These are phyloP conservation scores for Colletotrichum cuscutae DNA, from an alignment of 2,329 filamentous ascomycete genomes.

Conservation along the genomic window DNA sequence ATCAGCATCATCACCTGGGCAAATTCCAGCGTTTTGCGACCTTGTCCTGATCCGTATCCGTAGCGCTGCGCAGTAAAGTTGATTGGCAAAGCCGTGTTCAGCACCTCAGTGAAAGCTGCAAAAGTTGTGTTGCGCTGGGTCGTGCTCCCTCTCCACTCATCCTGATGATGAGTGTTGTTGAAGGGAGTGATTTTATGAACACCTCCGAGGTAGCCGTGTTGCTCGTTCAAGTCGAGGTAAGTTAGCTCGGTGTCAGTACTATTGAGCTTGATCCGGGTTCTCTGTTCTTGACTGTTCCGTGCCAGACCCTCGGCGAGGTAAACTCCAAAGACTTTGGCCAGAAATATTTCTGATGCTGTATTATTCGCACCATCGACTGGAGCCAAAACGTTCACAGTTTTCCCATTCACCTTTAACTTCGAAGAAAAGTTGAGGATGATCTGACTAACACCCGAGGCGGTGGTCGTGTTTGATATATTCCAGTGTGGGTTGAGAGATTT, in stretches of 20 bases:
- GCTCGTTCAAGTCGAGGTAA: conserved; percentile 1
- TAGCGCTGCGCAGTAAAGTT: not conserved
- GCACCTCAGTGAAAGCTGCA: not conserved
- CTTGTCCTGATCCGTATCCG: conserved; percentile 9
- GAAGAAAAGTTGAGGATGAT: not conserved
- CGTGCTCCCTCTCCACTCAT: no score
- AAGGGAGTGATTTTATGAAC: not conserved
- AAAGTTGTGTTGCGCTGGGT: not conserved
- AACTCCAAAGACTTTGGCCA: conserved; percentile 5
- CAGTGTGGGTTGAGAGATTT: not conserved
- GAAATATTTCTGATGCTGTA: not conserved
- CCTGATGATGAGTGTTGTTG: not conserved
- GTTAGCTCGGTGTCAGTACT: not conserved
- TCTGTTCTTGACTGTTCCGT: not conserved
- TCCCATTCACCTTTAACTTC: not conserved
- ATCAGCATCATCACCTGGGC: not conserved
- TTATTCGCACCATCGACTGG: not conserved
- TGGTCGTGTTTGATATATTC: not conserved
- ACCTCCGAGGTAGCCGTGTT: not conserved
- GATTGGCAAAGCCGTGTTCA: not conserved
- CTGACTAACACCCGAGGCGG: not conserved
- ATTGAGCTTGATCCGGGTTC: not conserved
- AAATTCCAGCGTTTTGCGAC: not conserved
- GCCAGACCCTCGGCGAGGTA: conserved; percentile 3
- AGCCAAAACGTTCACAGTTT: not conserved